Percentiles rank a stretch among this genome's conserved stretches.
phyloP scores from a whole-genome alignment of 352 stramenopile species.

The Globisporangium perplexum region DNA sequence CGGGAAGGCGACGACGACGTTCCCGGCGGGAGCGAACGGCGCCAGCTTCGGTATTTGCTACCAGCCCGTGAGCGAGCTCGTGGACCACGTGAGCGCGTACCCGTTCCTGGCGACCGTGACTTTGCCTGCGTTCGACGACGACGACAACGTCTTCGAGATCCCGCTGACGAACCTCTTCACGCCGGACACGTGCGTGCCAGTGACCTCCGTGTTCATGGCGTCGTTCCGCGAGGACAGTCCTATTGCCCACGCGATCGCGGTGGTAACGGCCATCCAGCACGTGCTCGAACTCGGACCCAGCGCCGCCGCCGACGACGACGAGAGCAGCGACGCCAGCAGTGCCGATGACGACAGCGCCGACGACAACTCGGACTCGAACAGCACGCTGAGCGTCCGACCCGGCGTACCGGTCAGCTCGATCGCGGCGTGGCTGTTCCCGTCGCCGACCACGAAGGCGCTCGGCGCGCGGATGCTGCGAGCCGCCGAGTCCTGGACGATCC shows the following conservation, averaged over 20 bases:
- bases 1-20: neutral
- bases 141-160: neutral
- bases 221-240: neutral
- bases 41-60: slow-evolving; percentile 4
- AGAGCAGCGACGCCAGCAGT: slow-evolving; percentile 5
- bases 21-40: neutral
- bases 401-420: slow-evolving; percentile 5
- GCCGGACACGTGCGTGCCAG: neutral
- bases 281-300: neutral
- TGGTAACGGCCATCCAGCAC: neutral
- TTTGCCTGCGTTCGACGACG: neutral
- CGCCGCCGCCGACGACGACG: too few relatives aligned
- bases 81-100: slow-evolving; percentile 11
- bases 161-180: neutral
- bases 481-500: neutral
- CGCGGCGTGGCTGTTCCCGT: neutral
- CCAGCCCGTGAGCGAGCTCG: slow-evolving; percentile 6
- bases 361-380: too few relatives aligned
- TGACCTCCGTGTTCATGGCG: neutral
- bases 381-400: slow-evolving; percentile 8
- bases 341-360: slow-evolving; percentile 13
- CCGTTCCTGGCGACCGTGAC: neutral
- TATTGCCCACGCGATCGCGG: neutral
- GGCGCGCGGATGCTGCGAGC: neutral
- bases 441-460: neutral